Conservation (phyloP, 768 basidiomycete species). For the Kwoniella newhampshirensis region DNA sequence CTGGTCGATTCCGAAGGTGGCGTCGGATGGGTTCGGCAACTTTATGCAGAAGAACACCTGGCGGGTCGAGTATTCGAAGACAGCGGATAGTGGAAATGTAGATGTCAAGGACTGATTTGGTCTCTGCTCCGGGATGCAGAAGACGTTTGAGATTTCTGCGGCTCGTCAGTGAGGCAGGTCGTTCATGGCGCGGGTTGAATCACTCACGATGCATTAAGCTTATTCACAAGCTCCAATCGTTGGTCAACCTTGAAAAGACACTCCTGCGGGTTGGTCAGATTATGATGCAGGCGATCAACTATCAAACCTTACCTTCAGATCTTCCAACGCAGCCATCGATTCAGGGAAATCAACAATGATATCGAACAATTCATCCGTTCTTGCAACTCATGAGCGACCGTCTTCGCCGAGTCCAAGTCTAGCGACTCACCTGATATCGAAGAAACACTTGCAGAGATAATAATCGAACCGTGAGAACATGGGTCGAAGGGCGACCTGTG, state of each 20-base stretch:
- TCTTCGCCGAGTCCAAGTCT: slow-evolving; percentile 2
- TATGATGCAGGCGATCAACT: background rate
- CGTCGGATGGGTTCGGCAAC: slow-evolving; percentile 88
- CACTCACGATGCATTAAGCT: slow-evolving; percentile 74
- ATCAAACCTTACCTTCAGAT: slow-evolving; percentile 65
- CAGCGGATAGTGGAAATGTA: slow-evolving; percentile 92
- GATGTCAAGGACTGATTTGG: slow-evolving; percentile 80
- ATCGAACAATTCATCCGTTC: slow-evolving; percentile 79
- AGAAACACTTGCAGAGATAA: slow-evolving; percentile 85
- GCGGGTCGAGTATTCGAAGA: slow-evolving; percentile 84
- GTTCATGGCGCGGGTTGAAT: slow-evolving; percentile 1
- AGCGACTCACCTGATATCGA: slow-evolving; percentile 69
- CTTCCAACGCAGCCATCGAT: slow-evolving; percentile 76
- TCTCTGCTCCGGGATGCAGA: slow-evolving; percentile 93
- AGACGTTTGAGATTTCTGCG: slow-evolving; percentile 78
- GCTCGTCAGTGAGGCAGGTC: slow-evolving; percentile 12
- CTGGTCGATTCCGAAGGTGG: slow-evolving; percentile 77
- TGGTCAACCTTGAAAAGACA: slow-evolving; percentile 54
- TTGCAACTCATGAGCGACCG: slow-evolving; percentile 9
- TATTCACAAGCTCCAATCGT: slow-evolving; percentile 68
- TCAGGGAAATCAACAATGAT: slow-evolving; percentile 94
- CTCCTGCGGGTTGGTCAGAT: slow-evolving; percentile 29
- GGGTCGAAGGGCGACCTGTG: slow-evolving; percentile 60
- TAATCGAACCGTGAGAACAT: slow-evolving; percentile 80
- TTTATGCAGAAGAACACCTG: slow-evolving; percentile 86